A percentile compares a stretch with the other conserved stretches of the same genome.
Evolutionary conservation across 306 rosid genomes (phyloP).

Genomic region (Gastrolobium bilobum): DNA sequence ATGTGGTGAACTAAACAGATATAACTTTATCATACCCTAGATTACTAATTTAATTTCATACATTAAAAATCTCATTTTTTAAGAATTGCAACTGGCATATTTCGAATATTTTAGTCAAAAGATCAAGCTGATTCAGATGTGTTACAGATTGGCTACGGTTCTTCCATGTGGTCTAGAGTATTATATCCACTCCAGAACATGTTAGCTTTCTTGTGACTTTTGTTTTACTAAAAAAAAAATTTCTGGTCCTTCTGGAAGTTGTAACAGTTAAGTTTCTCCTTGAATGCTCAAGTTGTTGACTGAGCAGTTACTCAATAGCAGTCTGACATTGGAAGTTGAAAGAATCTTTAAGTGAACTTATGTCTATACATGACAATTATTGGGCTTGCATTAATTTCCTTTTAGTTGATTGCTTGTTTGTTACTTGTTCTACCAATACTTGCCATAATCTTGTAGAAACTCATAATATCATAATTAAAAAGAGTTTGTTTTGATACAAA

Average conservation of each 20-base stretch:
- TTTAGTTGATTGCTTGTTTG: constrained; percentile 9
- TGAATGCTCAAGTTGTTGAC: constrained; percentile 1
- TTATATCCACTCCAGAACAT: neutral
- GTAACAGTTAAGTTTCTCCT: constrained; percentile 29
- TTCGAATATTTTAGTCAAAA: constrained; percentile 19
- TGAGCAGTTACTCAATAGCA: constrained; percentile 3
- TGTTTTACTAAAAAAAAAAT: neutral
- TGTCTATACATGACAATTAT: constrained; percentile 35
- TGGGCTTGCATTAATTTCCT: constrained; percentile 8
- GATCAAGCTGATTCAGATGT: constrained; percentile 32
- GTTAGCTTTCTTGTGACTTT: constrained; percentile 26
- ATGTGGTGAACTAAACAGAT: constrained; percentile 11
- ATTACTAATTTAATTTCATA: neutral
- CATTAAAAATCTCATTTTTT: neutral
- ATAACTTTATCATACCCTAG: neutral
- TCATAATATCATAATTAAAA: neutral
- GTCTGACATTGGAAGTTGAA: constrained; percentile 21
- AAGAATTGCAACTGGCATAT: constrained; percentile 20
- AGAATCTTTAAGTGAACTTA: constrained; percentile 30
- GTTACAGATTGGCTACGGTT: constrained; percentile 27
- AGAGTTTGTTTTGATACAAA: constrained; percentile 11
- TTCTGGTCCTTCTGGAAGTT: constrained; percentile 26
- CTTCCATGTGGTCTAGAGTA: constrained; percentile 31
- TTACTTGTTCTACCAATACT: constrained; percentile 19
- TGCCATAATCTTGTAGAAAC: neutral